phyloP scores from a whole-genome alignment of 768 basidiomycete genomes.

The Leccinum longicurvipes region DNA sequence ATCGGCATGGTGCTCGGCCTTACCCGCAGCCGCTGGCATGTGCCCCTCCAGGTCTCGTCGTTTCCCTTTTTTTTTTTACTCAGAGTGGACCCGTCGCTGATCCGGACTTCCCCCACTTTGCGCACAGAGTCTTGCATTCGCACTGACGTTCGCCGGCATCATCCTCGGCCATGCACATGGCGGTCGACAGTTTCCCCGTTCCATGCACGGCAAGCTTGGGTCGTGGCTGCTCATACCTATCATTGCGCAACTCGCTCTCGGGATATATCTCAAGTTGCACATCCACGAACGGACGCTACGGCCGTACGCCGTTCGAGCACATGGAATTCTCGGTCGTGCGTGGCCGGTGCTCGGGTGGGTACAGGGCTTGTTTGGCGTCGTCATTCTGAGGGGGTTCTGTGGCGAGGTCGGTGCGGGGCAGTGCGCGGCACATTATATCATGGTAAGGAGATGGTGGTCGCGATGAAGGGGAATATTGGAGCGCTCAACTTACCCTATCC shows the following conservation, averaged over 20 bases:
- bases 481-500: background rate
- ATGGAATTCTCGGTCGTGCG: slow-evolving; percentile 77
- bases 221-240: slow-evolving; percentile 56
- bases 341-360: slow-evolving; percentile 87
- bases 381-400: slow-evolving; percentile 75
- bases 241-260: slow-evolving; percentile 61
- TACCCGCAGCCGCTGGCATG: slow-evolving; percentile 84
- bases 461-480: slow-evolving; percentile 2
- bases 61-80: background rate
- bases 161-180: slow-evolving; percentile 84
- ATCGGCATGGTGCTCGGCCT: slow-evolving; percentile 77
- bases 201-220: slow-evolving; percentile 70
- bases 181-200: slow-evolving; percentile 72
- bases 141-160: slow-evolving; percentile 69
- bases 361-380: slow-evolving; percentile 85
- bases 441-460: slow-evolving; percentile 38
- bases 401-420: slow-evolving; percentile 69
- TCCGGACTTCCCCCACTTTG: background rate
- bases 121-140: slow-evolving; percentile 62
- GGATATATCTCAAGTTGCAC: slow-evolving; percentile 90
- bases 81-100: background rate
- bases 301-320: slow-evolving; percentile 64
- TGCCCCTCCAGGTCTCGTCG: slow-evolving; percentile 65
- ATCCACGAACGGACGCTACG: slow-evolving; percentile 75
- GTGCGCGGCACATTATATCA: slow-evolving; percentile 86